Evolutionary conservation across 2,329 filamentous ascomycete genomes (phyloP).

Genomic region (Diaporthe citriasiana): DNA sequence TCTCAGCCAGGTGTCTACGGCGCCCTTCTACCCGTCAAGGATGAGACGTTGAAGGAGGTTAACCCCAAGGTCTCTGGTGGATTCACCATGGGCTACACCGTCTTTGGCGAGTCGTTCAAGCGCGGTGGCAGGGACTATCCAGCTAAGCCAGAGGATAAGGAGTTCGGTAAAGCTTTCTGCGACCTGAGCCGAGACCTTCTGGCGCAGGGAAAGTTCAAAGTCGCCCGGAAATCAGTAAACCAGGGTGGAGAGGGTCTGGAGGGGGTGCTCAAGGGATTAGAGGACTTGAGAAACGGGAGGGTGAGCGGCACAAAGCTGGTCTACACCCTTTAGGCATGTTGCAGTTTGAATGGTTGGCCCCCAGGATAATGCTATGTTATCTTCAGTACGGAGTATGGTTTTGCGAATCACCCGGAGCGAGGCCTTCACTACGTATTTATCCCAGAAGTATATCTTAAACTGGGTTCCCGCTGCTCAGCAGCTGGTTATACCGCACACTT

Average conservation of each 20-base stretch:
- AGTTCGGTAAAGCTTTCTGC: slow-evolving; percentile 54
- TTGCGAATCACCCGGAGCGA: not conserved
- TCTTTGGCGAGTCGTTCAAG: slow-evolving; percentile 51
- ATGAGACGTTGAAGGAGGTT: slow-evolving; percentile 53
- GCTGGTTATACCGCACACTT: too few species aligned
- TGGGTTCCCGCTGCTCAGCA: not conserved
- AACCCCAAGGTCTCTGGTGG: slow-evolving; percentile 50
- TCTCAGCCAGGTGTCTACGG: slow-evolving; percentile 20
- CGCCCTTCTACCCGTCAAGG: not conserved
- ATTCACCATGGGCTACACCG: slow-evolving; percentile 51
- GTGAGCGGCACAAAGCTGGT: slow-evolving; percentile 58
- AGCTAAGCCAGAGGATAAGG: slow-evolving; percentile 46
- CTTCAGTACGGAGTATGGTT: not conserved
- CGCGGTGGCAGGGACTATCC: slow-evolving; percentile 25
- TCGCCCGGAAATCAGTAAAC: slow-evolving; percentile 48
- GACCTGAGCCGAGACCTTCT: slow-evolving; percentile 50
- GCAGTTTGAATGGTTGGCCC: not conserved
- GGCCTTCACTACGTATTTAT: not conserved
- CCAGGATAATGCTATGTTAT: not conserved
- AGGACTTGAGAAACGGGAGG: slow-evolving; percentile 50
- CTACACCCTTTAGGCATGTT: slow-evolving; percentile 48
- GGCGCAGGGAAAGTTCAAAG: slow-evolving; percentile 52
- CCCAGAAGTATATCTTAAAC: not conserved
- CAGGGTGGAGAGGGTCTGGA: slow-evolving; percentile 50
- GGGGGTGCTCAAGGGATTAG: slow-evolving; percentile 50